A percentile compares a stretch with the other conserved stretches of the same genome.
Evolutionary conservation across 495 filamentous ascomycete genomes (phyloP).

Genomic region (Penicillium angulare): DNA sequence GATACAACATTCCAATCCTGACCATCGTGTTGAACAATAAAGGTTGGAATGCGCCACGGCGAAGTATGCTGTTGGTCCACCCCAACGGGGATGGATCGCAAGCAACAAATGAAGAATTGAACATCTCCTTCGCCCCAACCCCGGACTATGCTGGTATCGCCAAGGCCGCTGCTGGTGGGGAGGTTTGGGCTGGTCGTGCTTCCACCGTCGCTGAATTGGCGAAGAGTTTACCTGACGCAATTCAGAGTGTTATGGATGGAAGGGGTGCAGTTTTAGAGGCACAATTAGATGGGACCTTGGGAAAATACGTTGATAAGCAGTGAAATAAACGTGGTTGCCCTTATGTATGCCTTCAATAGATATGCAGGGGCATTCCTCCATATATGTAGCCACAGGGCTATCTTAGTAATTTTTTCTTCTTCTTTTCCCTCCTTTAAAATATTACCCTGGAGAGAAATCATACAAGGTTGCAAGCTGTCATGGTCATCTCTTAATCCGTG

Average conservation of each 20-base stretch:
- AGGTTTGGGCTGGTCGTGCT: constrained; percentile 68
- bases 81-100: constrained; percentile 76
- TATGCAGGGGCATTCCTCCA: too few species aligned
- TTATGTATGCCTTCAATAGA: too few species aligned
- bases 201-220: constrained; percentile 62
- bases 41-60: constrained; percentile 85
- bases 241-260: constrained; percentile 65
- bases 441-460: too few species aligned
- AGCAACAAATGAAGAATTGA: constrained; percentile 80
- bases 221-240: constrained; percentile 59
- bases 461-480: too few species aligned
- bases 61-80: constrained; percentile 76
- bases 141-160: constrained; percentile 93
- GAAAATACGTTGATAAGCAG: constrained; percentile 39
- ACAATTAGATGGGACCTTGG: constrained; percentile 44
- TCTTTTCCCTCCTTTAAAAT: too few species aligned
- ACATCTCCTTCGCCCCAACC: constrained; percentile 81
- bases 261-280: constrained; percentile 66
- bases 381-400: too few species aligned
- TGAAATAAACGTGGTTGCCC: too few species aligned
- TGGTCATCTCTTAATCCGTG: too few species aligned
- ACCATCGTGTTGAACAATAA: constrained; percentile 95
- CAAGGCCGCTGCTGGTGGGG: constrained; percentile 79
- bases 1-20: constrained; percentile 84
- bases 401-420: too few species aligned